Percentiles rank a stretch among this genome's conserved stretches.
Evolutionary conservation across 2,329 filamentous ascomycete species (phyloP).

Genomic region (Sporothrix protearum): DNA sequence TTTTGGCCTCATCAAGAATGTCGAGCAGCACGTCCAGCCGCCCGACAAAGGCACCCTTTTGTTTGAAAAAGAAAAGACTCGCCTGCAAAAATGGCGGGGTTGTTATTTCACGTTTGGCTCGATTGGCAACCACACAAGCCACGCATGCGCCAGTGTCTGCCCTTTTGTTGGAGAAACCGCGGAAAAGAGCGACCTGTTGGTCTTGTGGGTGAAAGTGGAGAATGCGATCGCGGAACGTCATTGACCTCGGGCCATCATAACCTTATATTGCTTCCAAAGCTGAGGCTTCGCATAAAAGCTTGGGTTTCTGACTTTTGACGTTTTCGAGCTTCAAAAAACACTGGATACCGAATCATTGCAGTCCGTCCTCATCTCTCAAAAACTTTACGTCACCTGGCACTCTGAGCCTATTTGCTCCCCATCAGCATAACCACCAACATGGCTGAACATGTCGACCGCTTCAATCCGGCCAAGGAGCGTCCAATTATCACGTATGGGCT

Average conservation of each 20-base stretch:
- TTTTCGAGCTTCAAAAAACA: too few species aligned
- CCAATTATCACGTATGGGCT: conserved; percentile 27
- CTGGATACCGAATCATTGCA: neutral
- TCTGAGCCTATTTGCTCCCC: too few species aligned
- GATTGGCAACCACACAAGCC: neutral
- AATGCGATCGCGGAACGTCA: neutral
- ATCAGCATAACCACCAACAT: neutral
- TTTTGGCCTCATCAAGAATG: neutral
- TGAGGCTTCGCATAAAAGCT: neutral
- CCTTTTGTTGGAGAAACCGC: neutral
- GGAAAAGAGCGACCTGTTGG: neutral
- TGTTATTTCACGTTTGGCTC: neutral
- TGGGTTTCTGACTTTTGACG: too few species aligned
- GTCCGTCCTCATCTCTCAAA: neutral
- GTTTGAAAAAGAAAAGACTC: neutral
- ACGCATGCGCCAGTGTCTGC: neutral
- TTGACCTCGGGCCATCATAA: neutral
- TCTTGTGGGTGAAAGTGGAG: neutral
- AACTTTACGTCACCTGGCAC: too few species aligned
- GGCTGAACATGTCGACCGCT: conserved; percentile 23
- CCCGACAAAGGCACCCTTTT: neutral
- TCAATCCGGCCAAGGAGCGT: conserved; percentile 23
- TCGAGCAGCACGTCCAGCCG: neutral
- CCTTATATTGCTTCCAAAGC: neutral
- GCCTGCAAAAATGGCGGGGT: neutral